Conservation (phyloP, 2,329 filamentous ascomycete genomes). For the Drechmeria coniospora region DNA sequence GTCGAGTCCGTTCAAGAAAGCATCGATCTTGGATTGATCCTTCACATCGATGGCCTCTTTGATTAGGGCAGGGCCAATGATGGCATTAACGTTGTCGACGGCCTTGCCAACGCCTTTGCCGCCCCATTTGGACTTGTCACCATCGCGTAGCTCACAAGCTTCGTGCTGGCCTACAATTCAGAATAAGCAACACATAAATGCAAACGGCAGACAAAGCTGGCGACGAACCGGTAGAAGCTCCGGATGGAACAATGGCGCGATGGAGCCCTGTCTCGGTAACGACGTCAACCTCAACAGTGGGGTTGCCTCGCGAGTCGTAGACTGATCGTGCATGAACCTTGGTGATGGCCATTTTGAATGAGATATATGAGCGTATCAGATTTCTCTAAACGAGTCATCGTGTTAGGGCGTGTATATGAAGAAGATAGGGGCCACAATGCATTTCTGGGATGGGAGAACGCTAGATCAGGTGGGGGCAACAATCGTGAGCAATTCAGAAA, state of each 20-base stretch:
- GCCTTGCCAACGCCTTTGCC: slow-evolving; percentile 83
- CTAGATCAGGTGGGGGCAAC: too few relatives aligned
- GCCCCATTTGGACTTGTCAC: slow-evolving; percentile 72
- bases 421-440: too few relatives aligned
- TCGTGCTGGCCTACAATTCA: slow-evolving; percentile 59
- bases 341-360: slow-evolving; percentile 72
- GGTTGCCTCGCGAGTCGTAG: slow-evolving; percentile 98
- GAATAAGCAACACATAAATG: slow-evolving; percentile 13
- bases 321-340: slow-evolving; percentile 88
- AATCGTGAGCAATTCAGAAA: too few relatives aligned
- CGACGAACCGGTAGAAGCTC: slow-evolving; percentile 75
- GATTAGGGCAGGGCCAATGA: slow-evolving; percentile 69
- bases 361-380: too few relatives aligned
- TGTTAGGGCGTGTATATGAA: too few relatives aligned
- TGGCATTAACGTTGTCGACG: slow-evolving; percentile 69
- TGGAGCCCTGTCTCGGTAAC: slow-evolving; percentile 93
- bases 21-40: slow-evolving; percentile 71
- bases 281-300: slow-evolving; percentile 95
- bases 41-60: slow-evolving; percentile 72
- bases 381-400: too few relatives aligned
- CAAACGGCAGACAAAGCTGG: slow-evolving; percentile 10
- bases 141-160: slow-evolving; percentile 81
- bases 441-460: too few relatives aligned
- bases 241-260: slow-evolving; percentile 93
- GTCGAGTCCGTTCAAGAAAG: slow-evolving; percentile 75